Percentiles rank a stretch among this genome's conserved stretches.
These are phyloP conservation scores for Aspergillus unguis DNA, from an alignment of 2,329 filamentous ascomycete species.

Conservation along the genomic window DNA sequence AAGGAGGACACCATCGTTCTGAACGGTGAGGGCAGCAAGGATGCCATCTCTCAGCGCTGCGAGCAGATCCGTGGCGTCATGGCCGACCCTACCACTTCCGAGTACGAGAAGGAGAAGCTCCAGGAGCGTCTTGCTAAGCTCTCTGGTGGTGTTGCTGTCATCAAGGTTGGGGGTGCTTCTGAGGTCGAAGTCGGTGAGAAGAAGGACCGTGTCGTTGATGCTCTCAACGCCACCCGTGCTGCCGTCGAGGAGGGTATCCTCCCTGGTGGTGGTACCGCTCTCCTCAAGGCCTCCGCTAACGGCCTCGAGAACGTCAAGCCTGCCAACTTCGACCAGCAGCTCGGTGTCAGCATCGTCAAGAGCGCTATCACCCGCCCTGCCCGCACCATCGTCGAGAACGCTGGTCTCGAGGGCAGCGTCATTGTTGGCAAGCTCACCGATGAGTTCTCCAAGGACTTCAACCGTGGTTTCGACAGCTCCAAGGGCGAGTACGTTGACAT, in stretches of 20 bases:
- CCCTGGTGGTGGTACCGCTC: slow-evolving; percentile 94
- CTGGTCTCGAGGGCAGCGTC: slow-evolving; percentile 90
- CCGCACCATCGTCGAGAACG: slow-evolving; percentile 95
- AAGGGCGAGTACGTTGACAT: slow-evolving; percentile 99
- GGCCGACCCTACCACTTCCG: slow-evolving; percentile 85
- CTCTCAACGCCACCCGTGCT: slow-evolving; percentile 93
- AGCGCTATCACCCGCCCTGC: slow-evolving; percentile 95
- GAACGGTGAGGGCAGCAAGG: slow-evolving; percentile 95
- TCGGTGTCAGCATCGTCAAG: slow-evolving; percentile 96
- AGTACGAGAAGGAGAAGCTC: slow-evolving; percentile 99
- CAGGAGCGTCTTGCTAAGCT: slow-evolving; percentile 99
- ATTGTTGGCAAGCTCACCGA: slow-evolving; percentile 97
- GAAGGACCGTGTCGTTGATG: slow-evolving; percentile 99
- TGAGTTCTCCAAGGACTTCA: slow-evolving; percentile 88
- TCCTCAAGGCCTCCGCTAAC: slow-evolving; percentile 94
- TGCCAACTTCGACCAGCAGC: slow-evolving; percentile 97
- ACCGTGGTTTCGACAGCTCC: slow-evolving; percentile 94
- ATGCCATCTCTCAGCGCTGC: slow-evolving; percentile 87
- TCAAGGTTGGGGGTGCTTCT: slow-evolving; percentile 96
- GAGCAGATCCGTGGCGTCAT: slow-evolving; percentile 99
- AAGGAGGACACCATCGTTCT: slow-evolving; percentile 99
- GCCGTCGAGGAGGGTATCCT: slow-evolving; percentile 99
- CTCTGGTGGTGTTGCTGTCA: slow-evolving; percentile 96
- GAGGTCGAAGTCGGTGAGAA: slow-evolving; percentile 99
- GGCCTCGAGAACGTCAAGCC: slow-evolving; percentile 79